Percentiles rank a stretch among this genome's conserved stretches.
phyloP scores from a whole-genome alignment of 2,329 filamentous ascomycete genomes.

The Reticulascus tulasneorum region DNA sequence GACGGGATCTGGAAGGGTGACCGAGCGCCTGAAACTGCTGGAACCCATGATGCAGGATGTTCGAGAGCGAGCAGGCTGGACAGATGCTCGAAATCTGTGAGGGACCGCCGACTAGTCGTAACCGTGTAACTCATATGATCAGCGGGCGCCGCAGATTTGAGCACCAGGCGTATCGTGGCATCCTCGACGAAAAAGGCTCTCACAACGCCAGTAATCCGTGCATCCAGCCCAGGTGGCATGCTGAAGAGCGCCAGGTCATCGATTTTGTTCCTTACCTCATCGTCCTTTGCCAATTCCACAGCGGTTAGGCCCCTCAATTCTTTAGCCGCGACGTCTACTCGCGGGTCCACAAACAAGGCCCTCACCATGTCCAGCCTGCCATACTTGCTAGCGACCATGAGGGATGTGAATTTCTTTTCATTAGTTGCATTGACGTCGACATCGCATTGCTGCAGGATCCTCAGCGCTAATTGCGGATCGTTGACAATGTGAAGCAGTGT shows the following conservation, averaged over 20 bases:
- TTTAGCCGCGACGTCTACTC: conserved; percentile 79
- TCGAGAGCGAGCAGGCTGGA: conserved; percentile 79
- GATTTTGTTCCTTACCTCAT: conserved; percentile 93
- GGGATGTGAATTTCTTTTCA: conserved; percentile 87
- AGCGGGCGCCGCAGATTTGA: conserved; percentile 91
- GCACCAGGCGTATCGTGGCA: conserved; percentile 82
- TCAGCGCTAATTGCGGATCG: conserved; percentile 70
- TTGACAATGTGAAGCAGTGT: conserved; percentile 95
- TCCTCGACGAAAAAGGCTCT: conserved; percentile 97
- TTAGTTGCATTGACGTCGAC: conserved; percentile 96
- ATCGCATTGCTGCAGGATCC: conserved; percentile 79
- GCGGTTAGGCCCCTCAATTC: conserved; percentile 88
- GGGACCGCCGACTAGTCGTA: conserved; percentile 84
- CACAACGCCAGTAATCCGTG: conserved; percentile 86
- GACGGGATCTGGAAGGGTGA: conserved; percentile 92
- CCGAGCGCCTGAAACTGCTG: conserved; percentile 69
- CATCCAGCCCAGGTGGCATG: conserved; percentile 65
- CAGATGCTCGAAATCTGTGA: conserved; percentile 87
- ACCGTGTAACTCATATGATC: conserved; percentile 81
- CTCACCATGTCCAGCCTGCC: conserved; percentile 91
- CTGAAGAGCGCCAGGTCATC: conserved; percentile 89
- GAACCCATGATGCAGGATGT: conserved; percentile 93
- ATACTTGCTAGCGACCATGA: conserved; percentile 99
- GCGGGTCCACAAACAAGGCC: conserved; percentile 77
- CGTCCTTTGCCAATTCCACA: conserved; percentile 94